Evolutionary conservation across 768 basidiomycete genomes (phyloP).

Genomic region (Imleria badia): DNA sequence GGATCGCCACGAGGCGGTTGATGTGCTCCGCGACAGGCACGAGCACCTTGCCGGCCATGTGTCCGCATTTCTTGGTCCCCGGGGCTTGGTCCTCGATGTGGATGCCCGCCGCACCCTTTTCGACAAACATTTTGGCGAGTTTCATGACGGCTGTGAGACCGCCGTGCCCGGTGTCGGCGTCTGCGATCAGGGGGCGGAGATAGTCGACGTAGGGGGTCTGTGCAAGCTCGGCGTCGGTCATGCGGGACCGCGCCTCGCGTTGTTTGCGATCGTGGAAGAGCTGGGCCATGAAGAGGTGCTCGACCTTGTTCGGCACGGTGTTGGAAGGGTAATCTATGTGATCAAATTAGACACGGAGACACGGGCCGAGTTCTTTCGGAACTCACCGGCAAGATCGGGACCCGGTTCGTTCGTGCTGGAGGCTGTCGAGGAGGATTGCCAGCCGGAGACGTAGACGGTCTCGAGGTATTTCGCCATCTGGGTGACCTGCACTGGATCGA

Average conservation of each 20-base stretch:
- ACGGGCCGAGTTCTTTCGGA: neutral
- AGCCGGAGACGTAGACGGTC: slow-evolving; percentile 97
- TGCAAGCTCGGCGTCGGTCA: slow-evolving; percentile 71
- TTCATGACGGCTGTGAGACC: slow-evolving; percentile 99
- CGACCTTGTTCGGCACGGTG: slow-evolving; percentile 98
- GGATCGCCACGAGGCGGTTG: slow-evolving; percentile 95
- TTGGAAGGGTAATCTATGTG: slow-evolving; percentile 91
- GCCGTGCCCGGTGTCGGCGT: slow-evolving; percentile 98
- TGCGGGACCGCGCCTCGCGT: slow-evolving; percentile 68
- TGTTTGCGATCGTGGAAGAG: slow-evolving; percentile 99
- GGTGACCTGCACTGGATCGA: slow-evolving; percentile 96
- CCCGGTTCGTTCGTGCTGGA: slow-evolving; percentile 94
- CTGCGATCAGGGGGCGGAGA: slow-evolving; percentile 91
- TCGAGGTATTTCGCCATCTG: slow-evolving; percentile 99
- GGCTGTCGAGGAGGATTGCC: slow-evolving; percentile 93
- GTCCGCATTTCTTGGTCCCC: slow-evolving; percentile 94
- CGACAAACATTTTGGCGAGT: slow-evolving; percentile 97
- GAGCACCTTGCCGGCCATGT: slow-evolving; percentile 95
- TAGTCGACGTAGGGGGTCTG: slow-evolving; percentile 79
- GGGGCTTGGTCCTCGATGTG: slow-evolving; percentile 98
- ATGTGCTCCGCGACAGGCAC: slow-evolving; percentile 98
- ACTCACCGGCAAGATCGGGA: slow-evolving; percentile 91
- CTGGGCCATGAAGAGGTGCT: slow-evolving; percentile 97
- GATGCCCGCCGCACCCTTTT: slow-evolving; percentile 96
- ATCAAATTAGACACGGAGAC: neutral